Conservation (phyloP, 352 stramenopile genomes). For the Plasmopara viticola region DNA sequence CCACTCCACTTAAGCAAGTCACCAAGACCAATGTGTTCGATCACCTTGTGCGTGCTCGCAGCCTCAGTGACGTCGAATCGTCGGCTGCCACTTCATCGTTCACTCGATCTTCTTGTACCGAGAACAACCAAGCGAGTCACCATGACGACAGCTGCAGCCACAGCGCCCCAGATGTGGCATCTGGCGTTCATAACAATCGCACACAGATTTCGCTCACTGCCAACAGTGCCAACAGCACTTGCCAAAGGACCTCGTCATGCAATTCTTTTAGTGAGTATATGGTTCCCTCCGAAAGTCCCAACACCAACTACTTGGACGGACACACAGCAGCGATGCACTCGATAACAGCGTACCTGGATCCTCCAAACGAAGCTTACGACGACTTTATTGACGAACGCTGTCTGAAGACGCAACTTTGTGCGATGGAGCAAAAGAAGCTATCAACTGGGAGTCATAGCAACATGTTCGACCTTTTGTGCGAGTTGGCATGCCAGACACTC, state of each 20-base stretch:
- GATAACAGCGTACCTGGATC: conserved; percentile 21
- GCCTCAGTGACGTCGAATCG: conserved; percentile 44
- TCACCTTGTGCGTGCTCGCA: conserved; percentile 46
- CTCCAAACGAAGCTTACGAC: conserved; percentile 38
- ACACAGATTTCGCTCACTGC: conserved; percentile 21
- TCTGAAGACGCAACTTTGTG: conserved; percentile 48
- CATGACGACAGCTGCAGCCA: conserved; percentile 26
- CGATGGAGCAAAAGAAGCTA: conserved; percentile 49
- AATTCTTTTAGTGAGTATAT: conserved; percentile 25
- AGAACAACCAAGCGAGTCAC: conserved; percentile 23
- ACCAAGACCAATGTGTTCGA: conserved; percentile 64
- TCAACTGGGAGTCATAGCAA: conserved; percentile 41
- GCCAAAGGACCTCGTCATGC: conserved; percentile 3
- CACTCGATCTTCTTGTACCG: conserved; percentile 44
- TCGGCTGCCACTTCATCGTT: conserved; percentile 25
- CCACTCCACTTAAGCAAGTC: conserved; percentile 52
- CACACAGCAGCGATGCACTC: conserved; percentile 31
- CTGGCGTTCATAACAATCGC: conserved; percentile 8
- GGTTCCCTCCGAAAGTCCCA: conserved; percentile 9
- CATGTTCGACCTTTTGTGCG: conserved; percentile 78
- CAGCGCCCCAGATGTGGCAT: conserved; percentile 15
- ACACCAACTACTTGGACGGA: conserved; percentile 22
- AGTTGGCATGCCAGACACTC: conserved; percentile 76
- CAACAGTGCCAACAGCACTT: conserved; percentile 13
- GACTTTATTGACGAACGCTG: conserved; percentile 54